Percentiles rank a stretch among this genome's conserved stretches.
phyloP scores from a whole-genome alignment of 176 grass and related monocot species.

The Oryza glaberrima region DNA sequence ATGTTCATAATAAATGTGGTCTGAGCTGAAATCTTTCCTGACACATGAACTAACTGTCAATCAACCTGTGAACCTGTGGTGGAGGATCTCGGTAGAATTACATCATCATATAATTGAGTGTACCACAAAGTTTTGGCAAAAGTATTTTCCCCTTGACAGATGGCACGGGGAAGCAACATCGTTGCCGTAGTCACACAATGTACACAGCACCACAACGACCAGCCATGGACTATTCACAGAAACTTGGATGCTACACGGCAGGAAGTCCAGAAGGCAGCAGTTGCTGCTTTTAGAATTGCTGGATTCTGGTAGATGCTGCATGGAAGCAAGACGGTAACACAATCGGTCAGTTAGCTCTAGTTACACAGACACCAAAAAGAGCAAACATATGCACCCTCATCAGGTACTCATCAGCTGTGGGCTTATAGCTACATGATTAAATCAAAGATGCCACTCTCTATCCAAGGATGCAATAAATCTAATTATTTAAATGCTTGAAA shows the following conservation, averaged over 20 bases:
- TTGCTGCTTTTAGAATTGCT: conserved; percentile 71
- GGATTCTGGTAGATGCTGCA: conserved; percentile 96
- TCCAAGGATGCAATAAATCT: neutral
- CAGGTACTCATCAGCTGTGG: neutral
- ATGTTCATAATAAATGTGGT: neutral
- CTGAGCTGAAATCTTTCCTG: neutral
- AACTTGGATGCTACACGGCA: conserved; percentile 89
- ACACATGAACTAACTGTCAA: neutral
- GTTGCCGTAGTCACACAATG: neutral
- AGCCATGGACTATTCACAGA: conserved; percentile 48
- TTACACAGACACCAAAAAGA: neutral
- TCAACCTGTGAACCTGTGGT: conserved; percentile 4
- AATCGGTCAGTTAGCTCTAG: neutral
- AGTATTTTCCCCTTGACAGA: neutral
- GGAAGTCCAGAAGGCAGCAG: conserved; percentile 80
- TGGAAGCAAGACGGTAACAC: neutral
- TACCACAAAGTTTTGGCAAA: conserved; percentile 9
- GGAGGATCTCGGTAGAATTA: neutral
- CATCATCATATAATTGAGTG: conserved; percentile 7
- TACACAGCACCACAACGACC: conserved; percentile 5
- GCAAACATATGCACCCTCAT: neutral
- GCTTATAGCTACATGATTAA: neutral
- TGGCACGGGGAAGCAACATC: neutral
- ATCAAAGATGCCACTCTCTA: neutral
- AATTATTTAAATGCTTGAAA: neutral